phyloP scores from a whole-genome alignment of 2,329 filamentous ascomycete species.

The Penicillium digitatum region DNA sequence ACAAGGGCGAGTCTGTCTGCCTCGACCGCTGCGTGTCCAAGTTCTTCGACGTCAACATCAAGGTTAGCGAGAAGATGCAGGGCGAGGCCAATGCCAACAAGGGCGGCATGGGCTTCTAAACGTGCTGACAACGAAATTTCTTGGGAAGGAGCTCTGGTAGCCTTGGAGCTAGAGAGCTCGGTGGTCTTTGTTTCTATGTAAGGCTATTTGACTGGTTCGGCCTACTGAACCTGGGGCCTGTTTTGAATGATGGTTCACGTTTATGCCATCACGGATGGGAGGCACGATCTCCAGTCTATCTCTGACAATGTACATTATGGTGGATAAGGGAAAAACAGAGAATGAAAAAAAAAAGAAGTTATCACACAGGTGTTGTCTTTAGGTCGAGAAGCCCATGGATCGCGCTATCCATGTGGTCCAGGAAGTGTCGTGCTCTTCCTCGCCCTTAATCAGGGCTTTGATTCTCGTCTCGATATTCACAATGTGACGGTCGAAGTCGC shows the following conservation, averaged over 20 bases:
- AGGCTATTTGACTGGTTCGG: constrained; percentile 11
- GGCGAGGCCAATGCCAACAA: constrained; percentile 66
- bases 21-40: constrained; percentile 95
- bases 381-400: constrained; percentile 25
- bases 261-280: constrained; percentile 22
- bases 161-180: background rate
- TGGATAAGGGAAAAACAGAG: constrained; percentile 19
- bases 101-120: constrained; percentile 51
- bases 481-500: constrained; percentile 75
- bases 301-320: constrained; percentile 27
- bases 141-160: constrained; percentile 1
- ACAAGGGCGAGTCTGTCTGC: constrained; percentile 98
- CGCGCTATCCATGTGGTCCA: constrained; percentile 58
- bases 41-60: constrained; percentile 98
- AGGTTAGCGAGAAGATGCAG: constrained; percentile 96
- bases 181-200: constrained; percentile 2
- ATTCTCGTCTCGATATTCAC: constrained; percentile 64
- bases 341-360: constrained; percentile 17
- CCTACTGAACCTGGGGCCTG: background rate
- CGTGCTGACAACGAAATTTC: background rate
- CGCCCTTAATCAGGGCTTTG: constrained; percentile 58
- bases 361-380: constrained; percentile 18
- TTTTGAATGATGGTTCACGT: constrained; percentile 16
- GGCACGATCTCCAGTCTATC: constrained; percentile 18
- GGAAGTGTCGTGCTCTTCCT: constrained; percentile 58